Conservation (phyloP, 2,329 filamentous ascomycete genomes). For the Plenodomus lindquistii region DNA sequence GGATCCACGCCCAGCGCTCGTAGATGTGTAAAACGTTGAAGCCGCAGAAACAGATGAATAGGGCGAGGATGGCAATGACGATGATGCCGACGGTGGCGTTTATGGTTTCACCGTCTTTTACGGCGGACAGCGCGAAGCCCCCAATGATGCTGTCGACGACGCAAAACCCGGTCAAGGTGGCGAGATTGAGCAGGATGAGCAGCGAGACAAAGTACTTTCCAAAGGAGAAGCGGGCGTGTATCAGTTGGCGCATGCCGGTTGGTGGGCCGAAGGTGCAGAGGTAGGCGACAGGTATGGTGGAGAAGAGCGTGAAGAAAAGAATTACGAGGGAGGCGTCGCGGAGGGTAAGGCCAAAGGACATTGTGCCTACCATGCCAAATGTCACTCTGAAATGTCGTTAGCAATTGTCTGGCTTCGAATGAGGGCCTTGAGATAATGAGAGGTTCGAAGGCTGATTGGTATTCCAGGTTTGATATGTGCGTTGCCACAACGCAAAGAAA, state of each 20-base stretch:
- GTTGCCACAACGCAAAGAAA: no score
- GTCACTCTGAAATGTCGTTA: constrained; percentile 51
- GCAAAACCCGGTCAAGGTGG: constrained; percentile 65
- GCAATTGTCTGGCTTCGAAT: background rate
- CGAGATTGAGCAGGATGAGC: constrained; percentile 65
- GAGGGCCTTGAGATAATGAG: background rate
- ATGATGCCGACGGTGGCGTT: constrained; percentile 63
- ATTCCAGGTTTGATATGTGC: no score
- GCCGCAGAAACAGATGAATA: constrained; percentile 66
- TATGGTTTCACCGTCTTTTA: constrained; percentile 45
- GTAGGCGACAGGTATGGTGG: constrained; percentile 59
- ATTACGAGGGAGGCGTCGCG: constrained; percentile 63
- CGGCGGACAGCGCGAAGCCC: constrained; percentile 53
- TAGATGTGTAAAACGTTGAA: constrained; percentile 60
- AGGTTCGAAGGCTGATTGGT: no score
- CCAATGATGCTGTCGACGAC: constrained; percentile 65
- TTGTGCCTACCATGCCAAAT: constrained; percentile 66
- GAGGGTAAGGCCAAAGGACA: constrained; percentile 59
- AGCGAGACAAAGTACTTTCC: constrained; percentile 59
- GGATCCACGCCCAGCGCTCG: constrained; percentile 62
- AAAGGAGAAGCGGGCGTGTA: constrained; percentile 67
- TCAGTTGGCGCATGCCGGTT: constrained; percentile 68
- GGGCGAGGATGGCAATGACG: constrained; percentile 60
- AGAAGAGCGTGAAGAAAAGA: constrained; percentile 64
- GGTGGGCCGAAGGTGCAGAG: constrained; percentile 62